Percentiles rank a stretch among this genome's conserved stretches.
These are phyloP conservation scores for Paraglomus occultum DNA, from an alignment of 192 early-diverging fungal species.

Conservation along the genomic window DNA sequence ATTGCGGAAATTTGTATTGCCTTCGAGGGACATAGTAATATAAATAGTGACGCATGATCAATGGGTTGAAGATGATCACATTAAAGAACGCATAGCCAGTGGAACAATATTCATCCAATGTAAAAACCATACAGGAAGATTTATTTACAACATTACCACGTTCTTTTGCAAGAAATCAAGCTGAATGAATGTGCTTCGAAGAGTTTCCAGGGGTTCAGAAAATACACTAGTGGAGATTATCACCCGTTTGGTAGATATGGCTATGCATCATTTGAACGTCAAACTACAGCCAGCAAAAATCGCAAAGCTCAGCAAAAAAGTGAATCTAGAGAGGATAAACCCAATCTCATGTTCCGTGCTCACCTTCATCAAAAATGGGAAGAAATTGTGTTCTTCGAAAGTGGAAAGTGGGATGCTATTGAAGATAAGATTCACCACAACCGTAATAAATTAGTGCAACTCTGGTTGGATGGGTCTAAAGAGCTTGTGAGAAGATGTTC, in stretches of 20 bases:
- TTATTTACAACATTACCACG: too few species aligned
- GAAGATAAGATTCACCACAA: conserved; percentile 3
- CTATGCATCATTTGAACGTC: conserved; percentile 18
- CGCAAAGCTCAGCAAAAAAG: conserved; percentile 10
- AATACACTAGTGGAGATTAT: conserved; percentile 18
- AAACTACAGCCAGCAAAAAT: conserved; percentile 19
- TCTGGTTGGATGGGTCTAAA: too few species aligned
- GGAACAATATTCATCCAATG: too few species aligned
- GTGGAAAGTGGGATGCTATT: conserved; percentile 1
- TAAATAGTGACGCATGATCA: conserved; percentile 18
- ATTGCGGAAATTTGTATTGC: conserved; percentile 7
- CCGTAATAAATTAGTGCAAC: too few species aligned
- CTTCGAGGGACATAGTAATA: conserved; percentile 6
- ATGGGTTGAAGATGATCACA: conserved; percentile 15
- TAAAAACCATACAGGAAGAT: too few species aligned
- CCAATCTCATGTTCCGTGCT: conserved; percentile 14
- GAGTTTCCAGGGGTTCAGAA: conserved; percentile 9
- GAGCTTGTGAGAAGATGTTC: conserved; percentile 9
- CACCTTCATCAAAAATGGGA: conserved; percentile 15
- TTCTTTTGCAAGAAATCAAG: conserved; percentile 21
- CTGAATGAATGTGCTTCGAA: conserved; percentile 8
- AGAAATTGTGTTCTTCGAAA: conserved; percentile 19
- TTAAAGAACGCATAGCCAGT: background rate
- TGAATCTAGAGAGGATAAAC: conserved; percentile 6
- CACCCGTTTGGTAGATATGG: background rate